phyloP scores from a whole-genome alignment of 192 early-diverging fungal species.

The Backusella psychrophila region DNA sequence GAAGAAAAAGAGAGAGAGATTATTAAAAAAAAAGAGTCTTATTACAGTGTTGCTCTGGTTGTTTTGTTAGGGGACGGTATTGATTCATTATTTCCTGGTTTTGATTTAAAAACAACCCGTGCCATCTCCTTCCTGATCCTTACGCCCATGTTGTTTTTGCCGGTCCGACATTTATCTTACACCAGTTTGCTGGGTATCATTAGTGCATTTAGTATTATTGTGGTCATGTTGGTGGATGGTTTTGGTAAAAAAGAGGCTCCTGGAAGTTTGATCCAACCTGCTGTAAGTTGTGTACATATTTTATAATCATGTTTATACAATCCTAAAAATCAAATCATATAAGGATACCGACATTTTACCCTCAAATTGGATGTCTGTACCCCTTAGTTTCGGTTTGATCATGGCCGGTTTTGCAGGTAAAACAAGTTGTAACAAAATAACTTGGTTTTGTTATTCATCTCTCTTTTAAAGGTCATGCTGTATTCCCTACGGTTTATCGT shows the following conservation, averaged over 20 bases:
- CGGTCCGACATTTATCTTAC: constrained; percentile 49
- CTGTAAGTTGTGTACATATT: constrained; percentile 30
- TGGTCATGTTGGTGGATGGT: constrained; percentile 62
- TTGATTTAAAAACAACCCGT: constrained; percentile 39
- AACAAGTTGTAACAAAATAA: neutral
- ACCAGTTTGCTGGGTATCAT: constrained; percentile 61
- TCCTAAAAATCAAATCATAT: neutral
- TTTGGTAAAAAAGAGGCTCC: constrained; percentile 45
- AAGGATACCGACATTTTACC: constrained; percentile 56
- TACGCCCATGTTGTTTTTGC: constrained; percentile 52
- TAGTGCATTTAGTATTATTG: constrained; percentile 49
- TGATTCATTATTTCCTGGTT: constrained; percentile 32
- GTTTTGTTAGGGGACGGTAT: constrained; percentile 41
- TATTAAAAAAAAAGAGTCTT: neutral
- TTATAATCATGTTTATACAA: neutral
- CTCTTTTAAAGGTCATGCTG: constrained; percentile 42
- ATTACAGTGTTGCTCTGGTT: constrained; percentile 38
- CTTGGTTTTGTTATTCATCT: neutral
- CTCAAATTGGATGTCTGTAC: constrained; percentile 37
- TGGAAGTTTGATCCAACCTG: constrained; percentile 55
- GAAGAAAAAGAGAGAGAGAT: neutral
- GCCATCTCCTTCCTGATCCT: constrained; percentile 42
- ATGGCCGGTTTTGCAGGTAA: constrained; percentile 56
- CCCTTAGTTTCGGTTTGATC: constrained; percentile 56
- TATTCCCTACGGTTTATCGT: constrained; percentile 67